phyloP scores from a whole-genome alignment of 352 stramenopile genomes.

The Thraustochytrium sp. region DNA sequence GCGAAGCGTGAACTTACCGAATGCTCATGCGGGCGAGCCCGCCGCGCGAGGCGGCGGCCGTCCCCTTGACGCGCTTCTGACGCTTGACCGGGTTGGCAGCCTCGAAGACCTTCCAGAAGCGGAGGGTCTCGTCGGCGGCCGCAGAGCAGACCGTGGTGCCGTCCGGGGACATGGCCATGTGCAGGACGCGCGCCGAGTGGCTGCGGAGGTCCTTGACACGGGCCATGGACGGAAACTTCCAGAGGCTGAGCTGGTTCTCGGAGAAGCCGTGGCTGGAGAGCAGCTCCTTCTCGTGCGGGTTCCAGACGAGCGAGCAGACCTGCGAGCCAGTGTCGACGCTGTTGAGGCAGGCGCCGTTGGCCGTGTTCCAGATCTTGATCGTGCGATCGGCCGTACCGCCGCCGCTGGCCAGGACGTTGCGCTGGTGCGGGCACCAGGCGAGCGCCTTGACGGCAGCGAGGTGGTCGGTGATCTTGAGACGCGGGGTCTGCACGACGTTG shows the following conservation, averaged over 20 bases:
- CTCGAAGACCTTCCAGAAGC: conserved; percentile 99
- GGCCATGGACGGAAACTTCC: conserved; percentile 97
- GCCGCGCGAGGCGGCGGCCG: not conserved
- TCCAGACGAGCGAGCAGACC: conserved; percentile 87
- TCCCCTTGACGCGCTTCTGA: not conserved
- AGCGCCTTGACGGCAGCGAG: conserved; percentile 92
- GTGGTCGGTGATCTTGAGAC: conserved; percentile 87
- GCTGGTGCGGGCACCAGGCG: conserved; percentile 96
- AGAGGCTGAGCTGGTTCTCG: conserved; percentile 94
- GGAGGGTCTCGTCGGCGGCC: conserved; percentile 94
- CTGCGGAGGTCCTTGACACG: conserved; percentile 94
- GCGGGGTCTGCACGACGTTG: conserved; percentile 54
- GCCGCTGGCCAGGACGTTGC: conserved; percentile 90
- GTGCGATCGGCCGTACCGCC: conserved; percentile 93
- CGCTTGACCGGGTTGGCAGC: conserved; percentile 56
- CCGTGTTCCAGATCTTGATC: conserved; percentile 99
- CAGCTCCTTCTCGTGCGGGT: conserved; percentile 70
- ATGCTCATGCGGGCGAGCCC: conserved; percentile 35
- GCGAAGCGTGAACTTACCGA: too few relatives aligned
- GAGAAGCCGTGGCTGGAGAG: conserved; percentile 94
- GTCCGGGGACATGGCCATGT: conserved; percentile 90
- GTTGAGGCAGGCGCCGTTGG: conserved; percentile 78
- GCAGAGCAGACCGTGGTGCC: conserved; percentile 92
- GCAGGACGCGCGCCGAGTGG: conserved; percentile 91
- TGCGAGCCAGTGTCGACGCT: conserved; percentile 95